A percentile compares a stretch with the other conserved stretches of the same genome.
These are phyloP conservation scores for Nannochloris sp. DNA, from an alignment of 139 green algal species.

Conservation along the genomic window DNA sequence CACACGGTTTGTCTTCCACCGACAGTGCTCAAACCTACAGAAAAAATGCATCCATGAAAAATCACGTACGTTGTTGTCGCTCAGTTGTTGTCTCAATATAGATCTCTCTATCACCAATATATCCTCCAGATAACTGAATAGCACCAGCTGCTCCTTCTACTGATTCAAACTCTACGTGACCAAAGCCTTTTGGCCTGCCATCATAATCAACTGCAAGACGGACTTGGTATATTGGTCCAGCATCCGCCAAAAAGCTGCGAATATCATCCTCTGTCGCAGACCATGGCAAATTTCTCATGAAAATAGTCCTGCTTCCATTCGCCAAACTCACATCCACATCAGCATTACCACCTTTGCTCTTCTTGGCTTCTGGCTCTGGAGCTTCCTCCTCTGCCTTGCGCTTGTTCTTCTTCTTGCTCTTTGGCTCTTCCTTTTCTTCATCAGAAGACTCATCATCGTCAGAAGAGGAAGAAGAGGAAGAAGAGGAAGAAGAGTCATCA, in stretches of 20 bases:
- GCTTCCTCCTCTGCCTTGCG: slow-evolving; percentile 14
- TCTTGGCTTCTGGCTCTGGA: slow-evolving; percentile 31
- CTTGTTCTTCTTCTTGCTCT: slow-evolving; percentile 26
- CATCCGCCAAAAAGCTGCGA: slow-evolving; percentile 33
- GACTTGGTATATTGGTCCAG: slow-evolving; percentile 12
- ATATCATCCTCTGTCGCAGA: slow-evolving; percentile 36
- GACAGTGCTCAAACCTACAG: neutral
- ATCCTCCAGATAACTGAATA: slow-evolving; percentile 31
- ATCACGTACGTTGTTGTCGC: slow-evolving; percentile 22
- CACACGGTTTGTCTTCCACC: slow-evolving; percentile 16
- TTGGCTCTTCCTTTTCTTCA: slow-evolving; percentile 16
- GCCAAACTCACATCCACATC: slow-evolving; percentile 19
- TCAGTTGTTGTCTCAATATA: slow-evolving; percentile 48
- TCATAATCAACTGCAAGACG: slow-evolving; percentile 52
- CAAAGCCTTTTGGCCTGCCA: slow-evolving; percentile 51
- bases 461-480: neutral
- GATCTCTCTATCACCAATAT: slow-evolving; percentile 48
- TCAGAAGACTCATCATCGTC: neutral
- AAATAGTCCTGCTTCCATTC: slow-evolving; percentile 44
- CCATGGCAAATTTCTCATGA: slow-evolving; percentile 67
- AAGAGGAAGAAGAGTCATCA: neutral
- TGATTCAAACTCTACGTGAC: slow-evolving; percentile 54
- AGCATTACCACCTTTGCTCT: slow-evolving; percentile 30
- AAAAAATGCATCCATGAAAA: neutral
- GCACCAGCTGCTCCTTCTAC: slow-evolving; percentile 38